Conservation (phyloP, 768 basidiomycete genomes). For the Pleurotus platypus region DNA sequence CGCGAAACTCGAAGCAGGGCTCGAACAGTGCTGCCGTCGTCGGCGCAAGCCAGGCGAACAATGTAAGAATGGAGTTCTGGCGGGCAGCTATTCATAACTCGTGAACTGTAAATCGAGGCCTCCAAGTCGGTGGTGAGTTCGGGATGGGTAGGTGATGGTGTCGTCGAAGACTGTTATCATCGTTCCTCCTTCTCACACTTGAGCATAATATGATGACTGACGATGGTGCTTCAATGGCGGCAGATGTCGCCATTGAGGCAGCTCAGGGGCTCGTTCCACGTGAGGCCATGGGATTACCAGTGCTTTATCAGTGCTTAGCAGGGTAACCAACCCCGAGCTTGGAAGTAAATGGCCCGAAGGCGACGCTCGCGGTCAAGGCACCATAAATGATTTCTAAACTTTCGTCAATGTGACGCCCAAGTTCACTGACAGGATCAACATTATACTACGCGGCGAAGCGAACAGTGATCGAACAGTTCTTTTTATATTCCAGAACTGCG, state of each 20-base stretch:
- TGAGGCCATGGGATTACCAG: no score
- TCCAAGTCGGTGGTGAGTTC: not conserved
- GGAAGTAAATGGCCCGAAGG: no score
- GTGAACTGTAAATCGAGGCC: not conserved
- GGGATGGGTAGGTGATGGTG: not conserved
- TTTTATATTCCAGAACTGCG: no score
- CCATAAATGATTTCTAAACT: no score
- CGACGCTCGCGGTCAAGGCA: no score
- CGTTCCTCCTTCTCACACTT: not conserved
- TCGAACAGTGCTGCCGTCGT: slow-evolving; percentile 33
- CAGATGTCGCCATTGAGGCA: slow-evolving; percentile 11
- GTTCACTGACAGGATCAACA: no score
- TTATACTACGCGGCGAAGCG: no score
- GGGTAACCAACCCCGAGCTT: no score
- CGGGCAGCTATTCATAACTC: slow-evolving; percentile 32
- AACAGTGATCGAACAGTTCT: no score
- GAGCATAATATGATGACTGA: not conserved
- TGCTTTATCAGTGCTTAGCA: no score
- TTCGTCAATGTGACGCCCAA: no score
- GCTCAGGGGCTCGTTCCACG: not conserved
- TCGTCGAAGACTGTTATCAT: no score
- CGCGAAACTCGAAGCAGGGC: slow-evolving; percentile 35
- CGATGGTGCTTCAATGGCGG: slow-evolving; percentile 26
- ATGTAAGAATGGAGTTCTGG: slow-evolving; percentile 44
- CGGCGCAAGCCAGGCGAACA: slow-evolving; percentile 35